Conservation (phyloP, 257 asterid species). For the Oldenlandia corymbosa region DNA sequence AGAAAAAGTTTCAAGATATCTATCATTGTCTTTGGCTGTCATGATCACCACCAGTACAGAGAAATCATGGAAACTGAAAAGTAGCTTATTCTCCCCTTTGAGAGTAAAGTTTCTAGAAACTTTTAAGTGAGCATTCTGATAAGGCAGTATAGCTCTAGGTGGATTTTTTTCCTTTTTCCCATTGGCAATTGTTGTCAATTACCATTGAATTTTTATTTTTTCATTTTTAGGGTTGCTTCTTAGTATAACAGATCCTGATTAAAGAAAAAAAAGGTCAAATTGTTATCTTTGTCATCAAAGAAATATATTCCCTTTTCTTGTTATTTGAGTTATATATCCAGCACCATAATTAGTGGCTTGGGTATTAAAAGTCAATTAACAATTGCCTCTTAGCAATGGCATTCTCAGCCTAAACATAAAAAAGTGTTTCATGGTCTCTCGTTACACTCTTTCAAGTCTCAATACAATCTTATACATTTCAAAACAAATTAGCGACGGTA, state of each 20-base stretch:
- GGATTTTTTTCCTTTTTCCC: too few species aligned
- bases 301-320: not conserved
- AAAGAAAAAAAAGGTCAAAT: constrained; percentile 1
- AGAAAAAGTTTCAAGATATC: constrained; percentile 7
- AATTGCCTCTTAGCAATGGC: not conserved
- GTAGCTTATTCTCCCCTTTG: not conserved
- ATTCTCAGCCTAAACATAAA: too few species aligned
- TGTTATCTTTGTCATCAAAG: constrained; percentile 5
- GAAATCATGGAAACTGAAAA: constrained; percentile 17
- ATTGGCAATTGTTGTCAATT: constrained; percentile 12
- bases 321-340: not conserved
- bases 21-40: constrained; percentile 25
- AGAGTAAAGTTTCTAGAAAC: constrained; percentile 18
- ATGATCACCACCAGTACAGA: constrained; percentile 21
- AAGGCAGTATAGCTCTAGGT: constrained; percentile 17
- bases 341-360: not conserved
- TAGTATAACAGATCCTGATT: constrained; percentile 13
- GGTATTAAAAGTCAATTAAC: not conserved
- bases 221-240: not conserved
- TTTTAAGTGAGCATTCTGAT: constrained; percentile 7
- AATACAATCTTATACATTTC: too few species aligned
- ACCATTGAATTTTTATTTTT: not conserved
- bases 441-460: too few species aligned
- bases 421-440: too few species aligned
- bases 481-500: too few species aligned